Conservation (phyloP, 2,329 filamentous ascomycete species). For the Acephala macrosclerotiorum region DNA sequence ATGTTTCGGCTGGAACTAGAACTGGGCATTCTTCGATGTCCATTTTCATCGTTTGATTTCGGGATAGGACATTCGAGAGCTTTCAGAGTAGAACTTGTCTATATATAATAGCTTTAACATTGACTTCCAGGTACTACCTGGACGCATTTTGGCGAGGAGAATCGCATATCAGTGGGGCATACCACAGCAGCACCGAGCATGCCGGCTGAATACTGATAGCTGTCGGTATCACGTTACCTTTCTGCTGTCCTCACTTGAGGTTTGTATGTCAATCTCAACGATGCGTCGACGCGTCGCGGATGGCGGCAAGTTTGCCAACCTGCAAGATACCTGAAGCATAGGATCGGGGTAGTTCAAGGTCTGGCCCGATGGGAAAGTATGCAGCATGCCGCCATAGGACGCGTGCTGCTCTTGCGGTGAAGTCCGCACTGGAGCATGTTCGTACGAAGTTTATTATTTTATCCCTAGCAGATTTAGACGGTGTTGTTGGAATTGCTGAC, state of each 20-base stretch:
- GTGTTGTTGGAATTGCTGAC: not conserved
- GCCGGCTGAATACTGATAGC: constrained; percentile 4
- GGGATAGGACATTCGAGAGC: not conserved
- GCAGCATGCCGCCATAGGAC: not conserved
- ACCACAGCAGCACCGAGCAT: constrained; percentile 3
- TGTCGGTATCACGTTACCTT: constrained; percentile 6
- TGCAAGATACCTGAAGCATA: not conserved
- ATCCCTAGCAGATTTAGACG: not conserved
- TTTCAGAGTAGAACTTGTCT: not conserved
- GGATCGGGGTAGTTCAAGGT: not conserved
- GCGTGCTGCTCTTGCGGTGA: not conserved
- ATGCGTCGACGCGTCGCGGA: not conserved
- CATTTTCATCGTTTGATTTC: not conserved
- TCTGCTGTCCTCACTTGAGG: not conserved
- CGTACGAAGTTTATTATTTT: not conserved
- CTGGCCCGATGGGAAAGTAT: not conserved
- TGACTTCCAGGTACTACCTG: not conserved
- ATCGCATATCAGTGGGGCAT: not conserved
- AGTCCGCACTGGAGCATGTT: not conserved
- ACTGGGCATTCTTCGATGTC: constrained; percentile 37
- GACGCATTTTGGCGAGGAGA: not conserved
- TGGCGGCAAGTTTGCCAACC: not conserved
- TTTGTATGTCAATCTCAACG: not conserved
- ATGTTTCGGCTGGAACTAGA: constrained; percentile 12
- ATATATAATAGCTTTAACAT: not conserved